phyloP scores from a whole-genome alignment of 179 eudicot species.

The Silene noctiflora region DNA sequence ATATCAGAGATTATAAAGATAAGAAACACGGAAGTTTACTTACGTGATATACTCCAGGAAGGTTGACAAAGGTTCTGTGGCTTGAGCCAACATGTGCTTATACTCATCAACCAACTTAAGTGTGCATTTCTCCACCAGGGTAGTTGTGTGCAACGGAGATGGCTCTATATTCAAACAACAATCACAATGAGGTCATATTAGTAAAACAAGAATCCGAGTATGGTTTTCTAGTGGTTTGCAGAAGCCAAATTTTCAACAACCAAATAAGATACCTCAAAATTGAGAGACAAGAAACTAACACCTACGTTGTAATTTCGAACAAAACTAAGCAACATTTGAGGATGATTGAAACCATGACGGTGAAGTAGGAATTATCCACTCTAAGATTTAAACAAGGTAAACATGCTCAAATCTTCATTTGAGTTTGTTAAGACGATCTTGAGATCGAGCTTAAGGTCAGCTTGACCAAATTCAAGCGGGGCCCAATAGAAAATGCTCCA shows the following conservation, averaged over 20 bases:
- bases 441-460: no score
- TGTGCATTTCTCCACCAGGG: slow-evolving; percentile 95
- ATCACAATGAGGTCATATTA: not conserved
- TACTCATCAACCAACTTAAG: slow-evolving; percentile 92
- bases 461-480: no score
- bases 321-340: no score
- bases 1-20: not conserved
- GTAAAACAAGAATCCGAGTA: not conserved
- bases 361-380: no score
- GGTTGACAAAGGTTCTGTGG: slow-evolving; percentile 91
- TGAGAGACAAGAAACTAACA: not conserved
- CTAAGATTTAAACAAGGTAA: no score
- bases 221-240: not conserved
- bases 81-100: slow-evolving; percentile 90
- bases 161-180: slow-evolving; percentile 59
- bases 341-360: no score
- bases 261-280: not conserved
- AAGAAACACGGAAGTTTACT: slow-evolving; percentile 24
- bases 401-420: no score
- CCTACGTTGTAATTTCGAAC: not conserved
- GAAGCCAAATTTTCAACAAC: not conserved
- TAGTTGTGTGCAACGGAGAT: slow-evolving; percentile 91
- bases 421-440: no score
- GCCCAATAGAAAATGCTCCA: no score
- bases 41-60: slow-evolving; percentile 89